Evolutionary conservation across 2,329 filamentous ascomycete genomes (phyloP).

Genomic region (Fusarium dimerum): DNA sequence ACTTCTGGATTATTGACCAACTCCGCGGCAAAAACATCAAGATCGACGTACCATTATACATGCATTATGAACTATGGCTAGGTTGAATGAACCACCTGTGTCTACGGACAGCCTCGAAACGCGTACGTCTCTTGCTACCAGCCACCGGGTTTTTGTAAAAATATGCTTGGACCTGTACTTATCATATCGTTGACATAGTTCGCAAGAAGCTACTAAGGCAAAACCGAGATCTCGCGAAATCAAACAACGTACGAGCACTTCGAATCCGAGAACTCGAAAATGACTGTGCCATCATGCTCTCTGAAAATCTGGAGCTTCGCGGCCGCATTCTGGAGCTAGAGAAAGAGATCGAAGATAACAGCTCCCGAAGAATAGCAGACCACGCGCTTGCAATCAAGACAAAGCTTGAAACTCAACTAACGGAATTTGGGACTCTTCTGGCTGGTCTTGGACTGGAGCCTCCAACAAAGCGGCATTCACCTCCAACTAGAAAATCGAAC

Average conservation of each 20-base stretch:
- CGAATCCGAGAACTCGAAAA: conserved; percentile 76
- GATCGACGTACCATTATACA: conserved; percentile 6
- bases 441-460: conserved; percentile 64
- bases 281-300: conserved; percentile 71
- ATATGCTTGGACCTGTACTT: conserved; percentile 8
- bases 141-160: conserved; percentile 8
- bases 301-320: conserved; percentile 76
- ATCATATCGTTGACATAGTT: conserved; percentile 49
- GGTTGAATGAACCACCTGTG: conserved; percentile 73
- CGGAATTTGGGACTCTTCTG: conserved; percentile 69
- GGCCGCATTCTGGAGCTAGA: conserved; percentile 71
- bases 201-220: conserved; percentile 79
- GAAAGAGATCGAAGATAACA: conserved; percentile 64
- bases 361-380: conserved; percentile 60
- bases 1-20: conserved; percentile 12
- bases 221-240: conserved; percentile 79
- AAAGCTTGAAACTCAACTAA: conserved; percentile 70
- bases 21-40: conserved; percentile 14
- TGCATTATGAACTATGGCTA: conserved; percentile 64
- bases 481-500: conserved; percentile 41
- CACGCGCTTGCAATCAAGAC: conserved; percentile 70
- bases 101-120: conserved; percentile 71
- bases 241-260: conserved; percentile 75
- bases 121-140: conserved; percentile 52
- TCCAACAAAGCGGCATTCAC: conserved; percentile 50